Conservation (phyloP, 805 yeast genomes). For the Sugiyamaella americana region DNA sequence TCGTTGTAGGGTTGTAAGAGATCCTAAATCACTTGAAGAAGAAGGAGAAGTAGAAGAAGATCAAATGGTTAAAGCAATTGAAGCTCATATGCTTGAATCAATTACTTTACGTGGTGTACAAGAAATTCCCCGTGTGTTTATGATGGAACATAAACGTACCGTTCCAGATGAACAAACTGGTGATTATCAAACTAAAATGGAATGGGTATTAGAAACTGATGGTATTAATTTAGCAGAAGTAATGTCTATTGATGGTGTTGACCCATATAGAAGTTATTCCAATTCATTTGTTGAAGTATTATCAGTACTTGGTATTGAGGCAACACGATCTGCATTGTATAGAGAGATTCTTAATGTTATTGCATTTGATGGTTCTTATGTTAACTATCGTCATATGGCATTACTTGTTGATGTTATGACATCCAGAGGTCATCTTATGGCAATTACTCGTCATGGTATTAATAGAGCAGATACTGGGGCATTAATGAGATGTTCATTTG, state of each 20-base stretch:
- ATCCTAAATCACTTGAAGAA: constrained; percentile 86
- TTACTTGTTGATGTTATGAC: constrained; percentile 97
- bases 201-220: constrained; percentile 98
- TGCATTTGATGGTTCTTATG: constrained; percentile 99
- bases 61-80: constrained; percentile 89
- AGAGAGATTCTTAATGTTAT: constrained; percentile 93
- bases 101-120: constrained; percentile 94
- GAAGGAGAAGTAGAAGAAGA: constrained; percentile 96
- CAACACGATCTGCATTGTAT: constrained; percentile 90
- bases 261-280: constrained; percentile 82
- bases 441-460: constrained; percentile 99
- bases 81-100: constrained; percentile 91
- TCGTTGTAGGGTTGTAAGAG: constrained; percentile 98
- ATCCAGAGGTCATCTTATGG: constrained; percentile 95
- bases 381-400: constrained; percentile 97
- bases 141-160: constrained; percentile 40
- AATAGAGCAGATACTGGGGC: constrained; percentile 99
- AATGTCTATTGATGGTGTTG: constrained; percentile 92
- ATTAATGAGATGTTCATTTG: constrained; percentile 97
- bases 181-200: constrained; percentile 81
- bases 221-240: constrained; percentile 96
- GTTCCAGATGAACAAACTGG: constrained; percentile 64
- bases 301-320: constrained; percentile 96
- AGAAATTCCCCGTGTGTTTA: constrained; percentile 81
- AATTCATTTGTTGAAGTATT: constrained; percentile 94